Evolutionary conservation across 1,139 yeast genomes (phyloP), one percentile per base, ranked within the genome.

Genomic region (Candida glucosophila): DNA sequence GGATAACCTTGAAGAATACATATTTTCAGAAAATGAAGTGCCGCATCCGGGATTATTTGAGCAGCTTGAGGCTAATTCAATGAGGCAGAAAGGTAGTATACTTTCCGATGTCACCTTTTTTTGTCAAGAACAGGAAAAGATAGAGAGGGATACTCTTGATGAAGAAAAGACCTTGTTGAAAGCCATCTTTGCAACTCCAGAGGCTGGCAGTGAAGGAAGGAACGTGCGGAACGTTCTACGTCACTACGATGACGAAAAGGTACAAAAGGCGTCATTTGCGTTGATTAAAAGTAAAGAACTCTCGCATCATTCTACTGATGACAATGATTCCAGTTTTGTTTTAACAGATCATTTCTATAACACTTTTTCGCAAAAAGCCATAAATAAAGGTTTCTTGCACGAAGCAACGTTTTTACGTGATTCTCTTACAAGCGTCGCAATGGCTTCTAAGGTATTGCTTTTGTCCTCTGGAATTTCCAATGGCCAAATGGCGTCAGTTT

Each of bases 101-200:
- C 43, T 69, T 20, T 47, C 67, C 0, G 50, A 44, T 20, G 40
- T 43, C 1, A 52, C 62, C 2, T 73, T 70, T 35, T 55, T 60
- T 21, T 53, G 52, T 30, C 43, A 52, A 6, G 24, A 35, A 6
- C 27, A 34, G 3, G 16, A 18, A 2, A 36, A 28, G 26, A 40
- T 34, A 13, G 39, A 28, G 26, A 40, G 37, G 24, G 46, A 29
- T 28, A 44, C 23, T 33, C 50, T 43, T 17, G 65, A 64, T 23
- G 44, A 52, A 15, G 43, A 67, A 3, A 49, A 61, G 30, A 49
- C 67, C 2, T 49, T 53, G 4, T 41, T 69, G 22, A 74, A 77
- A 40, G 73, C 88, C 1, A 62, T 80, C 5, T 68, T 80, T 38
- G 68, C 80, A 0, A 73, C 85, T 0, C 63, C 67, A 0, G 58